phyloP scores from a whole-genome alignment of 1,139 yeast genomes.

The Yamadazyma spencermartinsiae region DNA sequence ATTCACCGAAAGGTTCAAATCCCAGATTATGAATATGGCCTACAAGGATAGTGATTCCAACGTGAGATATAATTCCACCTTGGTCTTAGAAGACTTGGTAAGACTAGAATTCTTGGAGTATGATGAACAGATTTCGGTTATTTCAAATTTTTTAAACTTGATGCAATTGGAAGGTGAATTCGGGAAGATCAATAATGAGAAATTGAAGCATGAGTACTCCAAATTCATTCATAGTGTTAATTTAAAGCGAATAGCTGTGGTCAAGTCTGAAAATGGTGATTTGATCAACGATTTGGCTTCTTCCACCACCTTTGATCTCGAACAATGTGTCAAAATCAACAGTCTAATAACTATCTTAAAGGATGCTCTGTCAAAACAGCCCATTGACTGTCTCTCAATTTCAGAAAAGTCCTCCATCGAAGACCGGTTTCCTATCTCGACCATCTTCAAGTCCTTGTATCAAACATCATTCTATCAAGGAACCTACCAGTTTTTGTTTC shows the following conservation, averaged over 20 bases:
- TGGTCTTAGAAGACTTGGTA: conserved; percentile 56
- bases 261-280: not conserved
- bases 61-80: conserved; percentile 54
- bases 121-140: conserved; percentile 44
- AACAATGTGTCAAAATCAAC: conserved; percentile 36
- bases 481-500: conserved; percentile 30
- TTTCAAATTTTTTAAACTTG: conserved; percentile 44
- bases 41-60: conserved; percentile 34
- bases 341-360: conserved; percentile 27
- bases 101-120: conserved; percentile 65
- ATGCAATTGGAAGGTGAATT: conserved; percentile 26
- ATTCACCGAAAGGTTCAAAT: conserved; percentile 70
- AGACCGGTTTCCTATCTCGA: conserved; percentile 2
- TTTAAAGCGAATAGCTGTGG: conserved; percentile 14
- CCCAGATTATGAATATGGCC: conserved; percentile 62
- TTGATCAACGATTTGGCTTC: not conserved
- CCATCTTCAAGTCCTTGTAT: conserved; percentile 20
- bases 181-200: conserved; percentile 24
- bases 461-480: conserved; percentile 18
- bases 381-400: not conserved
- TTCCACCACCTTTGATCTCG: conserved; percentile 17
- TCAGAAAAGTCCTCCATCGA: not conserved
- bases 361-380: conserved; percentile 2
- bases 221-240: conserved; percentile 29
- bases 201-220: conserved; percentile 33